phyloP scores from a whole-genome alignment of 805 yeast species.

The Yarrowia phangngaensis region DNA sequence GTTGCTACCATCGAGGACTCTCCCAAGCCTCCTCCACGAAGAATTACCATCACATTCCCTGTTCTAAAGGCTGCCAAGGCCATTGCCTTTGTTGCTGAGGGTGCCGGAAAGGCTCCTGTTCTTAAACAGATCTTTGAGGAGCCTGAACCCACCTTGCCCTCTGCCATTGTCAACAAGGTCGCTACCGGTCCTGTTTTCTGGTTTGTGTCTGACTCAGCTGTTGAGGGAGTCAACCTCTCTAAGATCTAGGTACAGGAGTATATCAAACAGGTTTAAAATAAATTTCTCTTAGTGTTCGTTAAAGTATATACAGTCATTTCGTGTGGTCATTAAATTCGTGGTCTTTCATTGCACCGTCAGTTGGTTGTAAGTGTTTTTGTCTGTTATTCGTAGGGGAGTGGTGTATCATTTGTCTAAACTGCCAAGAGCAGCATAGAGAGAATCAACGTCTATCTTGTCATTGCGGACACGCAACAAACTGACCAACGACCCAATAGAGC shows the following conservation, averaged over 20 bases:
- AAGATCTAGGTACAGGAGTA: conserved; percentile 23
- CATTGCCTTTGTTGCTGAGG: conserved; percentile 85
- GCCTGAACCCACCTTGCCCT: conserved; percentile 49
- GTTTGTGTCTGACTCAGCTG: conserved; percentile 82
- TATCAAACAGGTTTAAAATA: no score
- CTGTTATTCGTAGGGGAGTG: background rate
- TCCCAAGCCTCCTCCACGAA: conserved; percentile 91
- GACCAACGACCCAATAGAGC: conserved; percentile 4
- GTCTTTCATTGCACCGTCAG: conserved; percentile 32
- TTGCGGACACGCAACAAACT: background rate
- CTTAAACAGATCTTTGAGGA: conserved; percentile 64
- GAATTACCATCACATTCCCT: conserved; percentile 85
- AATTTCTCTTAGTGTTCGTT: conserved; percentile 6
- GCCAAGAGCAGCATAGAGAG: conserved; percentile 22
- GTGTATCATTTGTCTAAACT: background rate
- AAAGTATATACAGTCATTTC: conserved; percentile 16
- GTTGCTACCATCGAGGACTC: conserved; percentile 73
- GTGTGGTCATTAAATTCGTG: conserved; percentile 23
- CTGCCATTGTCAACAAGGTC: conserved; percentile 65
- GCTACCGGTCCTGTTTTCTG: conserved; percentile 57
- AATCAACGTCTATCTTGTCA: conserved; percentile 21
- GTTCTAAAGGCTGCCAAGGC: conserved; percentile 52
- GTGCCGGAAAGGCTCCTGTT: conserved; percentile 73
- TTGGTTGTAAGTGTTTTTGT: conserved; percentile 28
- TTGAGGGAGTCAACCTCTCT: conserved; percentile 50